Evolutionary conservation across 2,329 filamentous ascomycete genomes (phyloP), one percentile per base, ranked within the genome.

Genomic region (Fusarium sp.): DNA sequence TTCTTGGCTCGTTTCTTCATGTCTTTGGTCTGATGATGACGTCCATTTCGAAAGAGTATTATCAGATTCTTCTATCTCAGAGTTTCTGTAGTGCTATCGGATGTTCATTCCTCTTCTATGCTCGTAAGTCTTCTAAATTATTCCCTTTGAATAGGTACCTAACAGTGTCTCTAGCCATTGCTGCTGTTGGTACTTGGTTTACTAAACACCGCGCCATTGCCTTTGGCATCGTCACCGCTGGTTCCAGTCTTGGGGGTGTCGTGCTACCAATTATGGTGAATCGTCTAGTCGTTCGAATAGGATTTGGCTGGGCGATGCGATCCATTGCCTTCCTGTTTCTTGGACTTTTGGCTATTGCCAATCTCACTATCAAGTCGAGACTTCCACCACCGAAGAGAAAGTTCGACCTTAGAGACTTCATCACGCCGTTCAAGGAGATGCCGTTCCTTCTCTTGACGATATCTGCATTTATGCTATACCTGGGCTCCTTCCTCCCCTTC

Each of bases 1-100:
- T 87, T 0, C 73, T 78, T 18, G 88, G 88, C 8, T 85, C 83
- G 0, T 80, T 89, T 49, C 75, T 89, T 24, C 86, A 90, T 58
- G 84, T 91, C 12, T 86, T 91, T 55, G 86, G 87, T 5, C 74
- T 91, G 4, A 90, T 91, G 87, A 90, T 91, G 88, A 83, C 87
- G 0, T 86, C 83, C 7, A 76, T 91, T 14, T 74, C 75, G 4
- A 78, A 63, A 0, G 53, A 81, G 25, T 83, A 83, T 65, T 83
- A 79, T 46, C 82, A 83, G 43, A 78, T 83, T n/a, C 71, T 83
- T 8, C 68, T 84, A 0, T 75, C 80, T 1, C 82, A 84, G 55
- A 79, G 80, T 3, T 71, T 83, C 0, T 81, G 77, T 56, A 80
- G 77, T 8, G 78, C 79, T 70, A 81, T 40, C 76, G 82, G 15